Conservation (phyloP, 768 basidiomycete genomes). For the Scleroderma bovista region DNA sequence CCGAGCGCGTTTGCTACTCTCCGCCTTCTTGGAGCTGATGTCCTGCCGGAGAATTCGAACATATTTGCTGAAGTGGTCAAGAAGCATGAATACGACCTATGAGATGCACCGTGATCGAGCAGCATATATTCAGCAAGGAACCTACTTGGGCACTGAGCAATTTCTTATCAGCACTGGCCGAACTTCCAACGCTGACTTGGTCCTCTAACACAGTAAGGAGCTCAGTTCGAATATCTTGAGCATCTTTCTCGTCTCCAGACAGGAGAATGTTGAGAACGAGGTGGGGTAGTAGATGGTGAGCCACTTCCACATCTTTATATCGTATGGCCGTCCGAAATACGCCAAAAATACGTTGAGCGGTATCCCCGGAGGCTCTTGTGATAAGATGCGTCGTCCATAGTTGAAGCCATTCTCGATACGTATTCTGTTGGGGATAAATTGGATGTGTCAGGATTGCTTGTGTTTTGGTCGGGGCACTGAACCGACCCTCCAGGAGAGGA, state of each 20-base stretch:
- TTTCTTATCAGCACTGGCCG: slow-evolving; percentile 69
- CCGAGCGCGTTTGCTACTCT: slow-evolving; percentile 44
- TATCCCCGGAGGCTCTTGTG: slow-evolving; percentile 48
- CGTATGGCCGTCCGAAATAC: slow-evolving; percentile 74
- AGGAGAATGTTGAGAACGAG: slow-evolving; percentile 82
- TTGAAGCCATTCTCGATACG: slow-evolving; percentile 97
- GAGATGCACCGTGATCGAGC: not conserved
- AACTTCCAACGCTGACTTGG: slow-evolving; percentile 63
- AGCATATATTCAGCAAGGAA: not conserved
- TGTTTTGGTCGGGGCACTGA: slow-evolving; percentile 43
- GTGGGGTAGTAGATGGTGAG: slow-evolving; percentile 86
- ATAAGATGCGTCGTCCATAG: slow-evolving; percentile 83
- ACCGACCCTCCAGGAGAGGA: slow-evolving; percentile 72
- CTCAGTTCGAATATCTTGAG: slow-evolving; percentile 64
- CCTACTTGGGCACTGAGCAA: slow-evolving; percentile 89
- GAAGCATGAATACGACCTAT: slow-evolving; percentile 87
- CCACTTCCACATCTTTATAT: slow-evolving; percentile 92
- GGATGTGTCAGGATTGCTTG: slow-evolving; percentile 50
- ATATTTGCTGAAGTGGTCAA: slow-evolving; percentile 94
- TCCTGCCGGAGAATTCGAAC: slow-evolving; percentile 72
- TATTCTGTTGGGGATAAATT: slow-evolving; percentile 69
- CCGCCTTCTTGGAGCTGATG: slow-evolving; percentile 43
- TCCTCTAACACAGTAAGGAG: slow-evolving; percentile 80
- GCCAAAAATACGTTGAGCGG: slow-evolving; percentile 66
- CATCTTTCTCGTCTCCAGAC: slow-evolving; percentile 60